Conservation (phyloP, 2,329 filamentous ascomycete genomes). For the Diaporthe ampelina region DNA sequence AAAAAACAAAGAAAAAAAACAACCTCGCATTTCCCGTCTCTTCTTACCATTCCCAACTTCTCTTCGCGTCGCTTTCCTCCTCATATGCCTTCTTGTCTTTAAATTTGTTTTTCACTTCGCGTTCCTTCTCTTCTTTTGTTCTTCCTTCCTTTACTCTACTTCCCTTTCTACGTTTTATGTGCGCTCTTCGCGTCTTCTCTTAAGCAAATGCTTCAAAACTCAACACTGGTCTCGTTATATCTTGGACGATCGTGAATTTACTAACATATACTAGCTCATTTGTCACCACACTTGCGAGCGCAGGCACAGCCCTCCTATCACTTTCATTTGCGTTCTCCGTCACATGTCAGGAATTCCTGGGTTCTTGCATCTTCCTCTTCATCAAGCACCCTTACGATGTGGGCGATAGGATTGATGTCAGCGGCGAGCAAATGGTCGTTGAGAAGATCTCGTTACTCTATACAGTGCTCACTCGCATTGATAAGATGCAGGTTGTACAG, state of each 20-base stretch:
- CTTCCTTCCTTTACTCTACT: too few species aligned
- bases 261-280: constrained; percentile 68
- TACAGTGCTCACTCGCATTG: constrained; percentile 89
- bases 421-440: constrained; percentile 79
- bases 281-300: constrained; percentile 86
- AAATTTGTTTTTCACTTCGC: too few species aligned
- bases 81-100: too few species aligned
- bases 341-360: constrained; percentile 94
- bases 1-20: too few species aligned
- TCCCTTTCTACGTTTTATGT: too few species aligned
- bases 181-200: too few species aligned
- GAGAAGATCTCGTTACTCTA: constrained; percentile 96
- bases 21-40: too few species aligned
- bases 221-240: neutral
- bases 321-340: constrained; percentile 97
- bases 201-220: too few species aligned
- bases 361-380: constrained; percentile 98
- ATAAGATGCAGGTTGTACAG: constrained; percentile 82
- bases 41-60: too few species aligned
- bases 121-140: too few species aligned
- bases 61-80: too few species aligned
- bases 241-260: neutral
- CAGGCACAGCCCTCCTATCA: constrained; percentile 91
- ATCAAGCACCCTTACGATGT: constrained; percentile 99
- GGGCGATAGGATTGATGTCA: constrained; percentile 91